phyloP scores from a whole-genome alignment of 257 asterid species.

The Ligustrum vulgare region DNA sequence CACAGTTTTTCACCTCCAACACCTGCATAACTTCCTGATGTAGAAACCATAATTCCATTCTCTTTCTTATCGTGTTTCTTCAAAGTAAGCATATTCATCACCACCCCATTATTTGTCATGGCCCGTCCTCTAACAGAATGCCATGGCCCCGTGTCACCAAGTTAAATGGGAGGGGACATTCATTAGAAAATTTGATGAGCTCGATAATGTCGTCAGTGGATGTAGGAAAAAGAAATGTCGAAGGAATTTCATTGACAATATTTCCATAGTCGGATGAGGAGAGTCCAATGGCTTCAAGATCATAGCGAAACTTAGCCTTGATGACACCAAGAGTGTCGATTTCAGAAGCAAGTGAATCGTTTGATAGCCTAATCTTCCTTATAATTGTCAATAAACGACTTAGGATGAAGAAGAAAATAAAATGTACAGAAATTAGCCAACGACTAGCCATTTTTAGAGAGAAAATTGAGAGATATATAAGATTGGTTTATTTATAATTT shows the following conservation, averaged over 20 bases:
- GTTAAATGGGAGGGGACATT: conserved; percentile 28
- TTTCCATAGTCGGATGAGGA: conserved; percentile 49
- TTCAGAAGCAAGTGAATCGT: conserved; percentile 22
- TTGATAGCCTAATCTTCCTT: conserved; percentile 29
- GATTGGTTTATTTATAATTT: too few species aligned
- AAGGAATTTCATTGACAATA: conserved; percentile 28
- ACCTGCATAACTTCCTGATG: conserved; percentile 34
- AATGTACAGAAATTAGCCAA: conserved; percentile 3
- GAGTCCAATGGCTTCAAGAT: conserved; percentile 16
- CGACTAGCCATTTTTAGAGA: conserved; percentile 29
- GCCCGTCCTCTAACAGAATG: conserved; percentile 51
- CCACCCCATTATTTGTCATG: conserved; percentile 41
- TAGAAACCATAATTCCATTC: conserved; percentile 23
- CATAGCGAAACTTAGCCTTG: conserved; percentile 25
- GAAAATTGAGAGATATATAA: neutral
- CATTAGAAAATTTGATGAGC: conserved; percentile 31
- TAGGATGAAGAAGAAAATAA: conserved; percentile 22
- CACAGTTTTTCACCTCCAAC: conserved; percentile 50
- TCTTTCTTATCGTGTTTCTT: neutral
- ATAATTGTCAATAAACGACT: conserved; percentile 27
- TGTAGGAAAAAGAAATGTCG: conserved; percentile 39
- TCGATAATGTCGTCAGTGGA: conserved; percentile 32
- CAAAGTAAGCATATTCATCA: conserved; percentile 37
- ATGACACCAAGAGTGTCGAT: conserved; percentile 23
- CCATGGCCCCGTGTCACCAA: conserved; percentile 46